Base-by-base conservation (phyloP, 345 rosid genomes). In the Acer saccharum region DNA sequence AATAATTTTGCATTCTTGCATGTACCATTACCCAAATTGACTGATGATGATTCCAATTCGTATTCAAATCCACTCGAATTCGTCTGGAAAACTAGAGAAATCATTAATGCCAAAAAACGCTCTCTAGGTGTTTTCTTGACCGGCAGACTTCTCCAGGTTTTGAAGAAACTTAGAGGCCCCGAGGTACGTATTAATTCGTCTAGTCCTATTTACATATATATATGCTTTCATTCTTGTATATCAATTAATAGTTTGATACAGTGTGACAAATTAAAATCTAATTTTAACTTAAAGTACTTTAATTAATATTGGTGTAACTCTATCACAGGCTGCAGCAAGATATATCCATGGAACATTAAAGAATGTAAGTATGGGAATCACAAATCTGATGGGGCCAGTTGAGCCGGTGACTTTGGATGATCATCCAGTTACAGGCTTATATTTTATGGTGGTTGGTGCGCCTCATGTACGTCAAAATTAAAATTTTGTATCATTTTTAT, bases 381-480 rank as follows among this genome's bases (percentile, higher is more conserved):
- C 88, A 64, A 87, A 81, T 63, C 20, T 87, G 6, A 75, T 83
- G 5, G 90, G 90, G 6, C 88, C 90, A 2, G 18, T 69, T 17
- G 88, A 85, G 21, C 23, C 68, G 12, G 78, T 83, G 84, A 72
- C 84, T 44, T 77, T 83, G 60, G 84, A 72, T 65, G 66, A 78
- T 63, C 88, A 80, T 70, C 87, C 88, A 0, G 6, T 87, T 5
- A 82, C 72, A 58, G 86, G 87, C 50, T 14, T 87, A 5, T 87
- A 83, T 72, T 87, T 75, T 48, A 65, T 69, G 81, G 79, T 84
- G 0, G 69, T 61, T 0, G 87, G 85, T 14, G 71, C 60, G 1
- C 88, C 87, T 21, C 80, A 79, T 79, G 88, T 83, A 75, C 2
- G 43, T 71, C 4, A 70, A 27, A n/a, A 48, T 74, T 64, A 17